Evolutionary conservation across 2,329 filamentous ascomycete genomes (phyloP), one percentile per base, ranked within the genome.

Genomic region (Microdochium paspali): DNA sequence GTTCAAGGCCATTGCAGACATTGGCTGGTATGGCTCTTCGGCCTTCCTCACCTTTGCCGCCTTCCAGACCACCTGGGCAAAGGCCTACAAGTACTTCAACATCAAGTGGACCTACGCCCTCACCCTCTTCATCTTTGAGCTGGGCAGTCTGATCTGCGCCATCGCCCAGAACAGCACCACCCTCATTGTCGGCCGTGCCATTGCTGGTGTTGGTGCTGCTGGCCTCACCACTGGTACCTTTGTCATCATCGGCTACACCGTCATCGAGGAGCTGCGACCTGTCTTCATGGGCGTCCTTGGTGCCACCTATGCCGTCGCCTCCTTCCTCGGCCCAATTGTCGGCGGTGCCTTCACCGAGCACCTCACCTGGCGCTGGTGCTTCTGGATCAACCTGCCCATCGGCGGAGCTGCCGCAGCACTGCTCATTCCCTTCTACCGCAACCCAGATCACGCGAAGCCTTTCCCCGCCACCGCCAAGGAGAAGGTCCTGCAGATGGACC

Each of bases 11-110:
- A 58, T 73, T 1, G 53, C 58, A 3, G 71, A 74, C 49, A 65
- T 74, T 7, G 71, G 68, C 40, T 75, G 72, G 71, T 74, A 74
- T 47, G 69, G 68, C 13, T 66, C 32, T 42, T 39, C 53, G 47
- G 43, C 47, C 48, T 20, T 24, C 18, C 26, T 50, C 13, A 69
- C 50, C 58, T 67, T 47, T 15, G 12, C 10, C 15, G 39, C 10
- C 7, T 25, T 25, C 20, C 39, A 43, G 39, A 5, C 20, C 5
- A 10, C 23, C 4, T 24, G 10, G 7, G 39, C 18, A 13, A 43
- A 43, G 39, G 15, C 18, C 7, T 43, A 21, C 39, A 25, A 13
- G 20, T 10, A 20, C 10, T 21, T 43, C 6, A 21, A 10, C 6
- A 10, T 25, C 39, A 43, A 43, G 39, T 12, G 9, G 45, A 62